These are phyloP conservation scores for Phyllosticta ampelicida DNA, from an alignment of 2,329 filamentous ascomycete species.

Conservation along the genomic window DNA sequence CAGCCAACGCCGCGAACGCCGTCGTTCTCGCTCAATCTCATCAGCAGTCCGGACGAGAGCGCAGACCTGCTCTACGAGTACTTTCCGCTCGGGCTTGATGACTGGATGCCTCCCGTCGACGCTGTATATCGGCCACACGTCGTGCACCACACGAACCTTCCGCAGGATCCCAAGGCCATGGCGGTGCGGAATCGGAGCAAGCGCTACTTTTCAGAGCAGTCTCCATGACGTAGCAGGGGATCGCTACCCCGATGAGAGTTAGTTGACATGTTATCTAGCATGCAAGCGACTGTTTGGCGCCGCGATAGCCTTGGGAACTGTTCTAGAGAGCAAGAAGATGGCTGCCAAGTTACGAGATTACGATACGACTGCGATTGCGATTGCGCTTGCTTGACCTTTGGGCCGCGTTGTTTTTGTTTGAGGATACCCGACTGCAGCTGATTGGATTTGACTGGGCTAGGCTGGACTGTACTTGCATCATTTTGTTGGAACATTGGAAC, in stretches of 20 bases:
- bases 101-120: constrained; percentile 86
- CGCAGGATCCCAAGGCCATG: constrained; percentile 36
- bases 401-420: neutral
- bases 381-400: neutral
- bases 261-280: neutral
- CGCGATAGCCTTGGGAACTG: neutral
- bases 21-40: constrained; percentile 37
- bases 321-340: neutral
- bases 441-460: neutral
- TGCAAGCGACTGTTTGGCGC: neutral
- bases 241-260: neutral
- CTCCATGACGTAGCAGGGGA: constrained; percentile 11
- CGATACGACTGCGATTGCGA: neutral
- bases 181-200: constrained; percentile 35
- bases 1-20: constrained; percentile 29
- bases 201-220: constrained; percentile 39
- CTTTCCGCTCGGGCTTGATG: constrained; percentile 81
- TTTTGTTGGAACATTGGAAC: neutral
- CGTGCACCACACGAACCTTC: constrained; percentile 60
- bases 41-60: constrained; percentile 59
- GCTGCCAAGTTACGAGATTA: neutral
- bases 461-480: neutral
- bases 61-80: constrained; percentile 88
- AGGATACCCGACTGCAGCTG: neutral
- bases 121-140: constrained; percentile 86